These are phyloP conservation scores for Arctostaphylos glauca DNA, from an alignment of 148 eudicot species.

Conservation along the genomic window DNA sequence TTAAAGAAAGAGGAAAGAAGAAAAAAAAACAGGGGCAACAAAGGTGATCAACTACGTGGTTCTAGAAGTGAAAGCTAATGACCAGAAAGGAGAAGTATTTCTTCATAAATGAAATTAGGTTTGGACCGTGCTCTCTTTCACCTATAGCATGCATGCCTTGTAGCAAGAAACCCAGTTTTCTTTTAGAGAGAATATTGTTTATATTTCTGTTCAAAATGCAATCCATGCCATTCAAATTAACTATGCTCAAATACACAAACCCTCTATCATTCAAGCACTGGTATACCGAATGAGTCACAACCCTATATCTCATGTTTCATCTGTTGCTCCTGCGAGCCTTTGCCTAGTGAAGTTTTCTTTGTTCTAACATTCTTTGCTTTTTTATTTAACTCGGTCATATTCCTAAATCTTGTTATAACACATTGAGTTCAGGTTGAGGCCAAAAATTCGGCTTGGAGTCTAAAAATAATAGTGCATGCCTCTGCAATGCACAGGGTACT, in stretches of 20 bases:
- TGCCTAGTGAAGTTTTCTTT: slow-evolving; percentile 47
- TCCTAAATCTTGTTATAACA: too few relatives aligned
- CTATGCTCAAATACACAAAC: slow-evolving; percentile 28
- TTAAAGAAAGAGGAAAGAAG: too few relatives aligned
- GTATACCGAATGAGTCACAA: slow-evolving; percentile 47
- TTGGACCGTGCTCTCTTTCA: not conserved
- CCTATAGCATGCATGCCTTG: not conserved
- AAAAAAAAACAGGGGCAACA: too few relatives aligned
- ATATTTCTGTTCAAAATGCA: slow-evolving; percentile 49
- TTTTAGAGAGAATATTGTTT: slow-evolving; percentile 38
- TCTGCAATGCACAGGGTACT: too few relatives aligned
- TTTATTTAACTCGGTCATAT: slow-evolving; percentile 56
- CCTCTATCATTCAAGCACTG: slow-evolving; percentile 51
- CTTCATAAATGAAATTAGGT: too few relatives aligned
- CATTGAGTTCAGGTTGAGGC: too few relatives aligned
- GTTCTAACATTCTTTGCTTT: slow-evolving; percentile 60
- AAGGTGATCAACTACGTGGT: too few relatives aligned
- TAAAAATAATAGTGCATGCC: too few relatives aligned
- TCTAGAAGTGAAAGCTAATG: too few relatives aligned
- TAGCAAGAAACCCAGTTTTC: slow-evolving; percentile 29
- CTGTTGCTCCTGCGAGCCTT: slow-evolving; percentile 40
- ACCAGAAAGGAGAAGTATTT: too few relatives aligned
- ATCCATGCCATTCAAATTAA: slow-evolving; percentile 55
- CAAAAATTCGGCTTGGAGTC: too few relatives aligned
- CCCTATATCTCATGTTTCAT: slow-evolving; percentile 47